These are phyloP conservation scores for Penicillium ochrochloron DNA, from an alignment of 495 filamentous ascomycete species.

Conservation along the genomic window DNA sequence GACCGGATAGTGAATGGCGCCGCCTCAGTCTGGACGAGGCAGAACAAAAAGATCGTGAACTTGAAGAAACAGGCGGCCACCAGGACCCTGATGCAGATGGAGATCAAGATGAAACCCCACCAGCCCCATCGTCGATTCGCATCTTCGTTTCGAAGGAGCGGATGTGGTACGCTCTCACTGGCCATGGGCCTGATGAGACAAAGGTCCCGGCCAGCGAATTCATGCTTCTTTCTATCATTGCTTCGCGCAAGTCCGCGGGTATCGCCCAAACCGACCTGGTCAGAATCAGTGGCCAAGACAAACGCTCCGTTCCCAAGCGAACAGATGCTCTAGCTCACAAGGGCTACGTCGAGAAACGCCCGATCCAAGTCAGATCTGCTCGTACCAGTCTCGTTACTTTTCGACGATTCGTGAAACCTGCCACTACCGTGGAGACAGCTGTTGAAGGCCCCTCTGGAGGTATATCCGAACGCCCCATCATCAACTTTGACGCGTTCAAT, in stretches of 20 bases:
- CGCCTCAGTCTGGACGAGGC: constrained; percentile 52
- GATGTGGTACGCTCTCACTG: constrained; percentile 79
- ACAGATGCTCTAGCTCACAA: constrained; percentile 74
- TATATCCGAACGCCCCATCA: constrained; percentile 22
- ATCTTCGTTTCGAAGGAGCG: constrained; percentile 65
- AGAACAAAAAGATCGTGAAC: constrained; percentile 30
- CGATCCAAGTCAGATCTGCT: constrained; percentile 63
- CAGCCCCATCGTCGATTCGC: constrained; percentile 33
- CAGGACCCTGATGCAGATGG: constrained; percentile 12
- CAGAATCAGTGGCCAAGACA: constrained; percentile 79
- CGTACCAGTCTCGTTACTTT: constrained; percentile 73
- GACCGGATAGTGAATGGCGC: constrained; percentile 46
- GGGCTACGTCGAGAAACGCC: constrained; percentile 85
- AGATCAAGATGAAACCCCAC: constrained; percentile 11
- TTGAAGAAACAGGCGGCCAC: neutral
- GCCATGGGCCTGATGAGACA: constrained; percentile 75
- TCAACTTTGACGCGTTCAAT: constrained; percentile 51
- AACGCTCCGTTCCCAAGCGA: constrained; percentile 81
- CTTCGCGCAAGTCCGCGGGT: constrained; percentile 67
- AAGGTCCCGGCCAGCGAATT: constrained; percentile 72
- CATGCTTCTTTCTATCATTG: constrained; percentile 77
- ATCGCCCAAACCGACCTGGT: constrained; percentile 82
- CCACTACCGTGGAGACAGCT: constrained; percentile 14
- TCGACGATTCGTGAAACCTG: constrained; percentile 55
- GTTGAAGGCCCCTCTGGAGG: constrained; percentile 20